Evolutionary conservation across 1,284 basidiomycete species (phyloP).

Genomic region (Rhodotorula sp.): DNA sequence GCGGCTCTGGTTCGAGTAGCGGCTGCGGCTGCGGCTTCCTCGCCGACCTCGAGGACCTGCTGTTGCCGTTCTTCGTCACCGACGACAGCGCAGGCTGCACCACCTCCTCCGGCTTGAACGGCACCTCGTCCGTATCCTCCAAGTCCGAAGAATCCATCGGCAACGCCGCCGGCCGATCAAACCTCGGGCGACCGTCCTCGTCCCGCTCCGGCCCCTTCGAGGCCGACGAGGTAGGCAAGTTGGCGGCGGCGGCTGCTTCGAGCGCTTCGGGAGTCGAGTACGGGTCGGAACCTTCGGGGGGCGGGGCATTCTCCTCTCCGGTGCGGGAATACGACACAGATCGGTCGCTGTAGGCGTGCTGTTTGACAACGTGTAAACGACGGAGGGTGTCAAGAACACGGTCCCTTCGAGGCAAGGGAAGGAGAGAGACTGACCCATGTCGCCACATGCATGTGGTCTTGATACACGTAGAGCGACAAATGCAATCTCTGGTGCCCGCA

Average conservation of each 20-base stretch:
- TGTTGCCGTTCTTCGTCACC: accelerated
- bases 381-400: neutral
- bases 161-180: conserved; percentile 18
- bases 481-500: conserved; percentile 29
- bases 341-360: conserved; percentile 40
- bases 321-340: conserved; percentile 27
- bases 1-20: too few species aligned
- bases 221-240: neutral
- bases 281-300: conserved; percentile 9
- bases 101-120: neutral
- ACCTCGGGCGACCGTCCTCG: conserved; percentile 12
- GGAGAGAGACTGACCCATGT: conserved; percentile 21
- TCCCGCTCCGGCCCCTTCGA: neutral
- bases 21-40: neutral
- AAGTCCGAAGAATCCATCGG: conserved; percentile 3
- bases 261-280: conserved; percentile 22
- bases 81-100: neutral
- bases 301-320: conserved; percentile 18
- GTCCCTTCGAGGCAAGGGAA: too few species aligned
- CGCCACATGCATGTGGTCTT: conserved; percentile 24
- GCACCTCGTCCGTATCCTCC: neutral
- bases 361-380: neutral
- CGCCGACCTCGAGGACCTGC: neutral
- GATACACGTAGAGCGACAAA: conserved; percentile 30
- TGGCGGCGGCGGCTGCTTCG: neutral